phyloP scores from a whole-genome alignment of 2,329 filamentous ascomycete genomes.

The Exophiala spinifera region DNA sequence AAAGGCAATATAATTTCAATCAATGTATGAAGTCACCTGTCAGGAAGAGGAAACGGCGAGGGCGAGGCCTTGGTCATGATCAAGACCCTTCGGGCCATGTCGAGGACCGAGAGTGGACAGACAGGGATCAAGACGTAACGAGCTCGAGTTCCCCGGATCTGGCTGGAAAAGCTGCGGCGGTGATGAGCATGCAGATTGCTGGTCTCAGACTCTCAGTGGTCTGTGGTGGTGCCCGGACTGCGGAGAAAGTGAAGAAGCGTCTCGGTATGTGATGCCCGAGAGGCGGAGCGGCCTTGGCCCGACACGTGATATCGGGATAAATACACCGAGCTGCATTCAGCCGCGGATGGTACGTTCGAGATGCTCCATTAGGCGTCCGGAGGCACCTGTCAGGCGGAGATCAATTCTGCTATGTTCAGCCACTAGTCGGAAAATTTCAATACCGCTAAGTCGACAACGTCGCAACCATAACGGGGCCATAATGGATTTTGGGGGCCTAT shows the following conservation, averaged over 20 bases:
- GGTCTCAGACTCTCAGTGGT: not conserved
- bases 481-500: not conserved
- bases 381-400: slow-evolving; percentile 1
- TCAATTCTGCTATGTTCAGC: not conserved
- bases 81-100: slow-evolving; percentile 4
- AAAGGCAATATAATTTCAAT: not conserved
- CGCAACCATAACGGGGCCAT: not conserved
- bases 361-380: too few species aligned
- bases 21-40: not conserved
- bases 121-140: not conserved
- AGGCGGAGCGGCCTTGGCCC: not conserved
- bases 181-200: not conserved
- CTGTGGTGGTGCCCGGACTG: not conserved
- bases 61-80: not conserved
- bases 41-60: not conserved
- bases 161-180: not conserved
- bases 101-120: slow-evolving; percentile 2
- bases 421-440: not conserved
- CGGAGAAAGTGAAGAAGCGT: not conserved
- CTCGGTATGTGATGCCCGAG: not conserved
- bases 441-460: not conserved
- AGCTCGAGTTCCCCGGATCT: slow-evolving; percentile 4
- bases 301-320: not conserved
- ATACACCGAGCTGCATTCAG: not conserved
- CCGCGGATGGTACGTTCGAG: too few species aligned